These are phyloP conservation scores for Fusarium nematophilum DNA, from an alignment of 2,329 filamentous ascomycete genomes.

Conservation along the genomic window DNA sequence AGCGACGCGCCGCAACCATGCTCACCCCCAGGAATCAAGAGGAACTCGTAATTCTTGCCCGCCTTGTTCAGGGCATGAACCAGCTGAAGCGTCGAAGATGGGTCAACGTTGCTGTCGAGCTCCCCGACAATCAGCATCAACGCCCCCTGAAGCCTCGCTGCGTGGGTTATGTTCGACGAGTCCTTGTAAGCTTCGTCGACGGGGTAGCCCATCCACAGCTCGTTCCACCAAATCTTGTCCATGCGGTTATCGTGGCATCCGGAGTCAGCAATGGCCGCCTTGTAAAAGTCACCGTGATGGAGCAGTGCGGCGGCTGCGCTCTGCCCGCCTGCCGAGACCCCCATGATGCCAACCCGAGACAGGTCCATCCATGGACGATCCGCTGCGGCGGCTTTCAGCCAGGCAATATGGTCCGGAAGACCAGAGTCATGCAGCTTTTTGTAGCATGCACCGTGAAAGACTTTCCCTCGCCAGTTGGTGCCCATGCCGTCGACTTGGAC, in stretches of 20 bases:
- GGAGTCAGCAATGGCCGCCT: slow-evolving; percentile 41
- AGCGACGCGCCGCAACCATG: slow-evolving; percentile 29
- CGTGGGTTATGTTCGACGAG: slow-evolving; percentile 45
- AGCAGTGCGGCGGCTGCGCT: slow-evolving; percentile 44
- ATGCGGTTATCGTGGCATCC: slow-evolving; percentile 49
- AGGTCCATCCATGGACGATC: slow-evolving; percentile 45
- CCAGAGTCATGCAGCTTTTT: slow-evolving; percentile 46
- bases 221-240: slow-evolving; percentile 48
- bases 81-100: slow-evolving; percentile 46
- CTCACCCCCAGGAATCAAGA: slow-evolving; percentile 41
- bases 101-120: slow-evolving; percentile 46
- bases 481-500: slow-evolving; percentile 49
- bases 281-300: slow-evolving; percentile 45
- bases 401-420: slow-evolving; percentile 46
- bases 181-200: slow-evolving; percentile 44
- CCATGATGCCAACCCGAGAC: slow-evolving; percentile 44
- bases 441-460: slow-evolving; percentile 46
- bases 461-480: slow-evolving; percentile 46
- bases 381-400: slow-evolving; percentile 44
- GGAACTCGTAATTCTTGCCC: slow-evolving; percentile 45
- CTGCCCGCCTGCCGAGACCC: slow-evolving; percentile 47
- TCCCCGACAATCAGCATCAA: slow-evolving; percentile 46
- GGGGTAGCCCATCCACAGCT: slow-evolving; percentile 49
- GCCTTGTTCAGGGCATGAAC: slow-evolving; percentile 41
- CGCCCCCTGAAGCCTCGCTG: slow-evolving; percentile 40